Evolutionary conservation across 1,284 basidiomycete species (phyloP), one percentile per base, ranked within the genome.

Genomic region (Pascua guehoae): DNA sequence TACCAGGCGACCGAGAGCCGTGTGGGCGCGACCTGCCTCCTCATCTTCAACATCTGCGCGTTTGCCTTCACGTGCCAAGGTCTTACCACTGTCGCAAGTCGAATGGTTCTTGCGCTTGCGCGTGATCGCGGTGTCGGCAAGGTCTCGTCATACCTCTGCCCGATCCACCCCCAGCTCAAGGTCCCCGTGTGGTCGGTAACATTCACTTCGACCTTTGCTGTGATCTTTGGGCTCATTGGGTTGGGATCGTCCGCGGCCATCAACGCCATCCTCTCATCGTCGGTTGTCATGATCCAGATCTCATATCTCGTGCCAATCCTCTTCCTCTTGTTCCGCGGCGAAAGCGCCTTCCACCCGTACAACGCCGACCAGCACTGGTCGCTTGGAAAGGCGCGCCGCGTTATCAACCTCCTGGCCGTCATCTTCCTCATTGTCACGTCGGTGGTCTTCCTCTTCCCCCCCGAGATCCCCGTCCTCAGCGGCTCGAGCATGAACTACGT

Each of bases 61-160:
- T 76, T 79, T 75, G 67, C 66, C 37, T 63, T 62, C 44, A 61
- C 67, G 0, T 57, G 64, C 12, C 62, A 63, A 49, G 71, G 85
- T 16, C 83, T 85, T 61, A 81, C 82, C 57, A 84, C 83, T 50
- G 84, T 83, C 5, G 82, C 84, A 10, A 86, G 84, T 1, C 81
- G 87, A 10, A 83, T 85, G 62, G 84, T 83, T 3, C 84, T 84
- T 78, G 82, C 84, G 41, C 87, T 88, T 61, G 85, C 86, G 0
- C 80, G 86, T 0, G 87, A 88, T 73, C 78, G 79, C 53, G 86
- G 85, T 4, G 79, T 87, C 18, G 63, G 55, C n/a, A 85, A 83
- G 2, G 80, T 85, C 58, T 80, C 82, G 38, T 48, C 50, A 2
- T 70, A 78, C 54, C 84, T 87, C 67, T 73, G 81, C 2, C 72